Base-by-base conservation (phyloP, 225 moss, liverwort and hornwort species). In the Antitrichia curtipendula region DNA sequence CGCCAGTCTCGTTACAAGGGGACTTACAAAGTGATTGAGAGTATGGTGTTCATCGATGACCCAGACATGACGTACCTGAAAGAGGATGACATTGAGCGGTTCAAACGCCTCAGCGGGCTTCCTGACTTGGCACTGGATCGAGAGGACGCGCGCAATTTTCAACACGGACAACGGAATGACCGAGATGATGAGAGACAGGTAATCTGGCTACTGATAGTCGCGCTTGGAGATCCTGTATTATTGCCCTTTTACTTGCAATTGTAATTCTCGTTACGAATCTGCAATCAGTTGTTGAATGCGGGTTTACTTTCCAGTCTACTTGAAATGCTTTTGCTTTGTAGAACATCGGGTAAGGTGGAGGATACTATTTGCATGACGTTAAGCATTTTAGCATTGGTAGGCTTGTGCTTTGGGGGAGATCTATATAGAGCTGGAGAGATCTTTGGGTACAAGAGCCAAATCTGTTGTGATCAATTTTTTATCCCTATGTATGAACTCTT, bases 131-230 rank as follows among this genome's bases (percentile, higher is more conserved):
- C 91, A 31, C 95, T 98, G 71, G 95, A 98, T 89, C 89, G 97
- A 84, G 96, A 97, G 57, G 98, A 96, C 77, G 98, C 98, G 19
- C 96, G 97, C 50, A 92, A 87, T 79, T 98, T 89, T 81, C 97
- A 91, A 91, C 98, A 98, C 72, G 98, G 98, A 25, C 95, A 97
- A 91, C 97, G 98, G 84, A 91, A 94, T 84, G 98, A 98, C 83
- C 96, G 98, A 89, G 98, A 98, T 85, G 98, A 98, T 68, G 98
- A 98, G 89, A 93, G 96, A 89, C 98, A 98, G 94, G 94, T 94
- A 64, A 81, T 77, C 54, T 50, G 27, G 47, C 49, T 38, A 19
- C 85, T 61, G 38, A 62, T 29, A 52, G 47, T 70, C 38, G 66
- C 60, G 60, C 84, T 72, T 74, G 49, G 38, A 70, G 38, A 8